A percentile compares a stretch with the other conserved stretches of the same genome.
Evolutionary conservation across 108 stramenopile species (phyloP).

Genomic region (Skeletonema tropicum): DNA sequence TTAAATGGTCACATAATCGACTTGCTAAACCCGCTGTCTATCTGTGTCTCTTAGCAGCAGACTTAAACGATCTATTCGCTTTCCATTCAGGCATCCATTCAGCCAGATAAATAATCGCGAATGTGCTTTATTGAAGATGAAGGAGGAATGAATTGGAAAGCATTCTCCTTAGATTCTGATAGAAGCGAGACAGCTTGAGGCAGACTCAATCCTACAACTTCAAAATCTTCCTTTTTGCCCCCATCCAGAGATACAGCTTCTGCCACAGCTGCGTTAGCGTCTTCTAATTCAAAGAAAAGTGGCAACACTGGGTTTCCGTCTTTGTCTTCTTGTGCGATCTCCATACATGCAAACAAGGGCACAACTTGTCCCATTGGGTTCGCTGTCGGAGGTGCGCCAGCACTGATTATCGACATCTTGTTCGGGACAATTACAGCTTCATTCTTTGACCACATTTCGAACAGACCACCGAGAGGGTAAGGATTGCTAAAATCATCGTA

Average conservation of each 20-base stretch:
- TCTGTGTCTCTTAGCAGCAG: no score
- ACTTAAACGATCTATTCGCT: no score
- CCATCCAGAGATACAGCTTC: slow-evolving; percentile 61
- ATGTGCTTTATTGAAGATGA: slow-evolving; percentile 52
- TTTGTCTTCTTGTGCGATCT: slow-evolving; percentile 59
- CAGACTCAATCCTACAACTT: slow-evolving; percentile 59
- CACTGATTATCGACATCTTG: slow-evolving; percentile 49
- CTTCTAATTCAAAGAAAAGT: slow-evolving; percentile 63
- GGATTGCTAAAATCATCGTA: no score
- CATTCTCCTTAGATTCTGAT: slow-evolving; percentile 50
- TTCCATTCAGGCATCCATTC: background rate
- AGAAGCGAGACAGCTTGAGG: slow-evolving; percentile 52
- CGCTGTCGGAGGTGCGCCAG: slow-evolving; percentile 66
- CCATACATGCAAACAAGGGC: slow-evolving; percentile 77
- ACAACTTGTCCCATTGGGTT: slow-evolving; percentile 69
- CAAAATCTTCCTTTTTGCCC: slow-evolving; percentile 57
- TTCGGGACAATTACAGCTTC: slow-evolving; percentile 67
- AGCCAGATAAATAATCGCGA: slow-evolving; percentile 45
- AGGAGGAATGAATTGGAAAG: slow-evolving; percentile 68
- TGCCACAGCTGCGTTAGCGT: slow-evolving; percentile 58
- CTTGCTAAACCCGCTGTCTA: no score
- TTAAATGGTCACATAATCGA: no score
- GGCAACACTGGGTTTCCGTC: slow-evolving; percentile 61
- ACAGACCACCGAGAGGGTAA: slow-evolving; percentile 48
- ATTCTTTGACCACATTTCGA: slow-evolving; percentile 57